phyloP scores from a whole-genome alignment of 208 protist species.

The Acanthamoeba castellanii region DNA sequence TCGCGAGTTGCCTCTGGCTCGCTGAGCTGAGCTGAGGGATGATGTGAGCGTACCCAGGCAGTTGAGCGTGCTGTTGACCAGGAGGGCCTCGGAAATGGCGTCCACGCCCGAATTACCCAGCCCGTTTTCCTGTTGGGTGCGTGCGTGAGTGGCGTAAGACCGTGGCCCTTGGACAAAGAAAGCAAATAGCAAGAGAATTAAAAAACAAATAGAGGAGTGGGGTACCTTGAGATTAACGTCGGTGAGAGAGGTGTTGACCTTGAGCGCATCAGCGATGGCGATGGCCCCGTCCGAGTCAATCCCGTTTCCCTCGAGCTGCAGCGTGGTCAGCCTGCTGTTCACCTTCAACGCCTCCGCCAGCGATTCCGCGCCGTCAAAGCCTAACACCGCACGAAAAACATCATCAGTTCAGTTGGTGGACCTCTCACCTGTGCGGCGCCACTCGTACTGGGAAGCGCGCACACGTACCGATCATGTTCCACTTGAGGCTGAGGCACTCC shows the following conservation, averaged over 20 bases:
- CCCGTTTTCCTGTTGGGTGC: not conserved
- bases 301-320: conserved; percentile 34
- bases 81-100: conserved; percentile 26
- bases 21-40: too few relatives aligned
- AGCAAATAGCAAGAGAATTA: not conserved
- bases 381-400: not conserved
- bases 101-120: conserved; percentile 1
- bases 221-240: conserved; percentile 41
- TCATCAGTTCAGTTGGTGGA: not conserved
- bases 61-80: not conserved
- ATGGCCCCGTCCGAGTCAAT: conserved; percentile 24
- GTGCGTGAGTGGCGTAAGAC: not conserved
- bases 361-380: conserved; percentile 1
- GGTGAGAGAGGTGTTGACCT: conserved; percentile 37
- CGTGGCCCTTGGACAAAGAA: not conserved
- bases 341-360: conserved; percentile 22
- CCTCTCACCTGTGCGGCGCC: not conserved
- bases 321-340: not conserved
- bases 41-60: not conserved
- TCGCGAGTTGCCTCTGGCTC: too few relatives aligned
- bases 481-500: conserved; percentile 28
- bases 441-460: too few relatives aligned
- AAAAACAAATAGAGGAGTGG: too few relatives aligned
- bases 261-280: conserved; percentile 33
- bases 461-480: conserved; percentile 47